A percentile compares a stretch with the other conserved stretches of the same genome.
phyloP scores from a whole-genome alignment of 345 rosid genomes.

The Eucalyptus tenuipes region DNA sequence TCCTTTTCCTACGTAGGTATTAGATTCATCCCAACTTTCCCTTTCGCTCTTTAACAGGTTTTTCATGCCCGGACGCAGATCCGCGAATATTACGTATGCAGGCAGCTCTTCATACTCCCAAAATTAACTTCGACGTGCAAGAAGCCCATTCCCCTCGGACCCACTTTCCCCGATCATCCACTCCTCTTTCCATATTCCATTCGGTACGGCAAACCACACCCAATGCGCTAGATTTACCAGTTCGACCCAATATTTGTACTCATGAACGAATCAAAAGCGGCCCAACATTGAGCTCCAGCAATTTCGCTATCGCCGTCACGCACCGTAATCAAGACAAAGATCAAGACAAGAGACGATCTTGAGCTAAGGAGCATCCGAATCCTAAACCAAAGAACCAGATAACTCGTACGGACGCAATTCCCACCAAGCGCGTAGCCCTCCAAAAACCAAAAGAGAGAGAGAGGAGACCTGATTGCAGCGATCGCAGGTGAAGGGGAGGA shows the following conservation, averaged over 20 bases:
- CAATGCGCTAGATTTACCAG: background rate
- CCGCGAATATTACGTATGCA: background rate
- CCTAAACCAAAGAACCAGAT: background rate
- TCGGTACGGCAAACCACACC: background rate
- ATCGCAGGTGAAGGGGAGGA: slow-evolving; percentile 96
- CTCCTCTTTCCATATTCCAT: background rate
- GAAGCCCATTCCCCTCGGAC: background rate
- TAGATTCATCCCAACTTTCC: background rate
- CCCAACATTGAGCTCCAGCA: background rate
- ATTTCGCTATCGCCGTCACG: background rate
- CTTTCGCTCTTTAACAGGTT: background rate
- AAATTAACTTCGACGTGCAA: background rate
- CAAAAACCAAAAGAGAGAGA: background rate
- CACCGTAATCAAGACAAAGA: background rate
- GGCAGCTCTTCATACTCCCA: background rate
- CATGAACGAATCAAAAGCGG: background rate
- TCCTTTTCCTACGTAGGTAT: background rate
- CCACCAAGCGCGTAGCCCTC: background rate
- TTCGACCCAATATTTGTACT: background rate
- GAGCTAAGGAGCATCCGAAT: background rate
- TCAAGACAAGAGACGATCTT: background rate
- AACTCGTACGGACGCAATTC: background rate
- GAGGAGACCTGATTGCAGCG: slow-evolving; percentile 55
- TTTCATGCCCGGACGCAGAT: background rate
- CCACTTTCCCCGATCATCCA: background rate